Evolutionary conservation across 345 rosid species (phyloP).

Genomic region (Acer yangbiense): DNA sequence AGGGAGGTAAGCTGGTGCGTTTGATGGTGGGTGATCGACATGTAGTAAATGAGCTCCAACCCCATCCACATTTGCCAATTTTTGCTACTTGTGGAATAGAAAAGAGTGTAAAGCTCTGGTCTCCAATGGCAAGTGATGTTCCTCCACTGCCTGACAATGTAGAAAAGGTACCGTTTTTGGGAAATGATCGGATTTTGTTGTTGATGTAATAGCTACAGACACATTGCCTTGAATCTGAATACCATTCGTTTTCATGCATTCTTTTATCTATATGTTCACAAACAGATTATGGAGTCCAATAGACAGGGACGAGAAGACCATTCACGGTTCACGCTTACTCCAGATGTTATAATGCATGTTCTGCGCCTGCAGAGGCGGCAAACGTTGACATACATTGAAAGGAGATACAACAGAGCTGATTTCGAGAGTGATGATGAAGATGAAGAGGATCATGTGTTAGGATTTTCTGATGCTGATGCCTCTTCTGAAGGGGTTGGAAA

Average conservation of each 20-base stretch:
- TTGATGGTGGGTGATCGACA: conserved; percentile 55
- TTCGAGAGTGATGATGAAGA: conserved; percentile 43
- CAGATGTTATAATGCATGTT: conserved; percentile 70
- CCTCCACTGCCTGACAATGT: conserved; percentile 43
- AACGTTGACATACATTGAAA: conserved; percentile 44
- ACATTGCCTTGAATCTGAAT: neutral
- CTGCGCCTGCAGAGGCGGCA: conserved; percentile 69
- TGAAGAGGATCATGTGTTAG: conserved; percentile 28
- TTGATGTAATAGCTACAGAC: neutral
- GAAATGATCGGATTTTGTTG: too few species aligned
- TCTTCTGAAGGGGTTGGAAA: conserved; percentile 32
- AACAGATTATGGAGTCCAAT: conserved; percentile 66
- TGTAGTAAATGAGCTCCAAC: conserved; percentile 60
- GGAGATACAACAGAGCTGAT: conserved; percentile 47
- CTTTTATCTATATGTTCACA: neutral
- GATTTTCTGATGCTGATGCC: conserved; percentile 28
- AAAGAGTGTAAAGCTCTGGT: conserved; percentile 57
- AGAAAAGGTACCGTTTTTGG: conserved; percentile 42
- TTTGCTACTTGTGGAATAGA: conserved; percentile 65
- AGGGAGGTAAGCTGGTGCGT: conserved; percentile 52
- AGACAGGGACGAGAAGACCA: conserved; percentile 54
- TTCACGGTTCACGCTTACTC: conserved; percentile 47
- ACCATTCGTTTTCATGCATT: conserved; percentile 2
- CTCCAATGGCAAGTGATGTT: conserved; percentile 39
- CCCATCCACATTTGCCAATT: conserved; percentile 51